Evolutionary conservation across 306 rosid species (phyloP).

Genomic region (Fragaria nilgerrensis): DNA sequence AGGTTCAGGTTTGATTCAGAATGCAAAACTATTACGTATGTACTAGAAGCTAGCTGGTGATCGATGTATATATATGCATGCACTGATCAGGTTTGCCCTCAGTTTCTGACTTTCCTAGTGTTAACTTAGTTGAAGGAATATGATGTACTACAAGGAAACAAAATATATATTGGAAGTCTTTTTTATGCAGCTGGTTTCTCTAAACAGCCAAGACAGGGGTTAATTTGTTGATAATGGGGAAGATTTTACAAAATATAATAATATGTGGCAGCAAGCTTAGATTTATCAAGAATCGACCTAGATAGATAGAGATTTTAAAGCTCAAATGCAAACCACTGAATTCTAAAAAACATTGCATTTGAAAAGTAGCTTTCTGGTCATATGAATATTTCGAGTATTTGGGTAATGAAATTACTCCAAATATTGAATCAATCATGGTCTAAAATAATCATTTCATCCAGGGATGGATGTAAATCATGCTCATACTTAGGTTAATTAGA

Average conservation of each 20-base stretch:
- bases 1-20: conserved; percentile 3
- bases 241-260: not conserved
- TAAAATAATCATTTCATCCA: no score
- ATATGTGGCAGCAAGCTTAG: not conserved
- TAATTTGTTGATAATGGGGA: not conserved
- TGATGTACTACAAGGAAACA: not conserved
- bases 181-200: not conserved
- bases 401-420: no score
- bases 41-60: not conserved
- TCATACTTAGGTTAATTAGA: no score
- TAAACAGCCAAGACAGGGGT: not conserved
- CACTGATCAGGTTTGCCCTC: not conserved
- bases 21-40: conserved; percentile 5
- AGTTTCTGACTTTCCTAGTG: not conserved
- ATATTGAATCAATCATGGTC: no score
- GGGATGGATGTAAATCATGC: no score
- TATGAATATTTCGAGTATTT: no score
- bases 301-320: not conserved
- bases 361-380: not conserved
- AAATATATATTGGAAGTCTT: not conserved
- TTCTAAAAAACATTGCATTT: not conserved
- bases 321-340: not conserved
- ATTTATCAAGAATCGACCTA: not conserved
- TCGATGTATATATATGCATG: not conserved
- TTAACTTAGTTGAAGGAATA: not conserved